Evolutionary conservation across 129 eudicot species (phyloP).

Genomic region (Flaveria linearis): DNA sequence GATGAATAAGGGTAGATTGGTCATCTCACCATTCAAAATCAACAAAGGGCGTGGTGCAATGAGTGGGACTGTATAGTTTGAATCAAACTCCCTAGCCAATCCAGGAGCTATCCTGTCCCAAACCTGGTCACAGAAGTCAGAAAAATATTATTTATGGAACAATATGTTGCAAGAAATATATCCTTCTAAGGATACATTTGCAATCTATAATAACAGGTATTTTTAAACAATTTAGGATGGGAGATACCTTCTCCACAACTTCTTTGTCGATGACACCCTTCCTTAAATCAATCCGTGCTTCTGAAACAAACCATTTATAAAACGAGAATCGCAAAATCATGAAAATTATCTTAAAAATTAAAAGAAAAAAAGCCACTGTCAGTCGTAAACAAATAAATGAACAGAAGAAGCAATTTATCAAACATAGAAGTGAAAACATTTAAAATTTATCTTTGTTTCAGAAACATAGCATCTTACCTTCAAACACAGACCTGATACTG

Average conservation of each 20-base stretch:
- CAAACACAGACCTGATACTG: constrained; percentile 83
- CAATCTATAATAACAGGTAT: background rate
- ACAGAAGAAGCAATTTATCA: background rate
- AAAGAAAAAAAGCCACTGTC: background rate
- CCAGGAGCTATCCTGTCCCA: constrained; percentile 98
- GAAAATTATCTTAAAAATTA: background rate
- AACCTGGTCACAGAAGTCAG: constrained; percentile 50
- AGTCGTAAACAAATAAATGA: background rate
- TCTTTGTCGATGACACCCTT: constrained; percentile 73
- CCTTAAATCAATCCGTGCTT: constrained; percentile 68
- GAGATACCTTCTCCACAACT: constrained; percentile 83
- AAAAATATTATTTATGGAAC: background rate
- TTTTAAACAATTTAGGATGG: background rate
- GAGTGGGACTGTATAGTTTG: constrained; percentile 71
- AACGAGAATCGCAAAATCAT: background rate
- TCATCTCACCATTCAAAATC: constrained; percentile 64
- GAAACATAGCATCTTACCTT: constrained; percentile 46
- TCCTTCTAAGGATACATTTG: background rate
- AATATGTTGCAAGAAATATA: background rate
- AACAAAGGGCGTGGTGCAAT: constrained; percentile 91
- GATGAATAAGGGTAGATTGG: constrained; percentile 5
- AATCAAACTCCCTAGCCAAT: constrained; percentile 68
- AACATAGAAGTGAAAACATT: background rate
- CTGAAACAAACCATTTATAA: constrained; percentile 40
- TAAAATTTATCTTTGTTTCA: background rate